Conservation (phyloP, 2,329 filamentous ascomycete species). For the Ciborinia camelliae region DNA sequence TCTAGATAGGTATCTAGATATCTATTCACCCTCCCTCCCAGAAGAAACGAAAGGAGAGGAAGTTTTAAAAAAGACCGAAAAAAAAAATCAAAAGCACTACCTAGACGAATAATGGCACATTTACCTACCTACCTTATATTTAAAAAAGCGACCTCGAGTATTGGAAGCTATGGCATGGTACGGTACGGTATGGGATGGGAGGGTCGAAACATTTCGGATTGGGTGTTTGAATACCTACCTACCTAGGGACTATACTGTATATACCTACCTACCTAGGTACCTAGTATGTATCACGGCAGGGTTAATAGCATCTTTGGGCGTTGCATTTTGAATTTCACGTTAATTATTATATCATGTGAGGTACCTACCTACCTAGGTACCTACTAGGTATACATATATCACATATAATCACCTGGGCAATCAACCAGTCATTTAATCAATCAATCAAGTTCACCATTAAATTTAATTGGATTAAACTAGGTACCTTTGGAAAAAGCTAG, state of each 20-base stretch:
- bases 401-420: constrained; percentile 11
- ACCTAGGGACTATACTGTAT: too few relatives aligned
- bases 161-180: too few relatives aligned
- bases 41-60: not conserved
- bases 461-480: too few relatives aligned
- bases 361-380: too few relatives aligned
- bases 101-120: not conserved
- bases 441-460: not conserved
- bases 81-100: too few relatives aligned
- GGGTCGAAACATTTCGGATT: not conserved
- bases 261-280: too few relatives aligned
- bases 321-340: not conserved
- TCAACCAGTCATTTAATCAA: too few relatives aligned
- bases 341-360: not conserved
- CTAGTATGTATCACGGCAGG: not conserved
- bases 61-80: too few relatives aligned
- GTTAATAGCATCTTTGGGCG: constrained; percentile 1
- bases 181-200: too few relatives aligned
- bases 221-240: not conserved
- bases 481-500: not conserved
- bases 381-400: not conserved
- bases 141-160: not conserved
- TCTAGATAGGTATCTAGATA: too few relatives aligned
- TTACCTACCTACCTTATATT: too few relatives aligned
- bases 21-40: not conserved